Evolutionary conservation across 208 protist species (phyloP), one percentile per base, ranked within the genome.

Genomic region (Crithidia bombi): DNA sequence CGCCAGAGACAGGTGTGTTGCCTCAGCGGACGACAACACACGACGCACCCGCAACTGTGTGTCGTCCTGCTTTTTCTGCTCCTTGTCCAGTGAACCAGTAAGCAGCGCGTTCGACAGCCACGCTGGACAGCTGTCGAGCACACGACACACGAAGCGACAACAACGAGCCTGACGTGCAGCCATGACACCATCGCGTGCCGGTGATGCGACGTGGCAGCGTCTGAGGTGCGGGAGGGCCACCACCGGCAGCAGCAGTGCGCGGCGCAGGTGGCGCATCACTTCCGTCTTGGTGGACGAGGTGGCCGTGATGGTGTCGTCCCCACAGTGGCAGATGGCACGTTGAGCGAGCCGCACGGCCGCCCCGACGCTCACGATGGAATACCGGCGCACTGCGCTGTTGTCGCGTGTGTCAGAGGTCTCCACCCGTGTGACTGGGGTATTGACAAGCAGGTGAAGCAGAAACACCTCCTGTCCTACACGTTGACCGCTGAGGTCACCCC

Each of bases 101-200:
- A 65, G 58, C 17, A 73, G 28, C 32, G 28, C 54, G 36, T 52
- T 33, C 14, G 51, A 50, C 19, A 62, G 23, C 69, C 19, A 41
- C 19, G 21, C 39, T 9, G 58, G 44, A 59, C 69, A 63, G 14
- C 32, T 36, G 33, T 74, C 51, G 14, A 74, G 59, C 36, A 74
- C 56, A 46, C 23, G 10, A 49, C 56, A 62, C 5, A 62, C 36
- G 23, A 44, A 59, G 54, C 38, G 38, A 7, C 10, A 7, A 43
- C 7, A 7, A 14, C 7, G 38, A 43, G 38, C 10, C 38, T 43
- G 10, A 43, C n/a, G n/a, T n/a, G n/a, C n/a, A n/a, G n/a, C n/a
- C n/a, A n/a, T n/a, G n/a, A n/a, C n/a, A n/a, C n/a, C n/a, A n/a
- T n/a, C n/a, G n/a, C n/a, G n/a, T n/a, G n/a, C n/a, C n/a, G n/a